Evolutionary conservation across 805 yeast species (phyloP), one percentile per base, ranked within the genome.

Genomic region (Jamesozyma rosinii): DNA sequence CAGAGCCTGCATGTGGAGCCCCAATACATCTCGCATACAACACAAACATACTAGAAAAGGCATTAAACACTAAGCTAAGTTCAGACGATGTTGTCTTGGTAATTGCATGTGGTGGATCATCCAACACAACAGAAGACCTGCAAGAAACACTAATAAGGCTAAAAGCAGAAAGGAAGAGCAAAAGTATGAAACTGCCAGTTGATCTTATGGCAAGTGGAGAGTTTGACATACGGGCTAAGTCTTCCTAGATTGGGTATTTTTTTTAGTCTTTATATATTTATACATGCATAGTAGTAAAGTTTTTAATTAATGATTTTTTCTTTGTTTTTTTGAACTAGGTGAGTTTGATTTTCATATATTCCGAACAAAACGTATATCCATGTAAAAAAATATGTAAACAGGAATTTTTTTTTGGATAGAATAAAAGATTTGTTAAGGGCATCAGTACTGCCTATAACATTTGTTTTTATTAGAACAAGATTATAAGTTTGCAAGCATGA

Each of bases 1-100:
- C 79, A 0, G 87, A 81, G 56, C 86, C 86, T 0, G 87, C 87
- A 1, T 81, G 87, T 58, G 86, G 86, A 3, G 83, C 83, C 1
- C 76, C 85, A 0, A 57, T 81, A 24, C 71, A 80, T 19, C 67
- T 77, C 17, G 72, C 70, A n/a, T 74, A 70, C 51, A 55, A 69
- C 37, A 59, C 47, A 0, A 35, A 48, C 14, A 27, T 50, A 8
- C 22, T 55, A 27, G 54, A 52, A 37, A 43, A 44, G 1, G 44
- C 50, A 3, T 38, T 54, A 29, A 43, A 45, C 2, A 31, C 33
- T 5, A 47, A 48, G 30, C 37, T 55, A 32, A 33, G 52, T 3
- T 41, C 55, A 10, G 74, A 75, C 37, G 74, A 70, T 33, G 63
- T 74, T 9, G 62, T 79, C 2, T 70, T 79, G 4, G 63, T 77